Evolutionary conservation across 495 filamentous ascomycete genomes (phyloP).

Genomic region (Parathielavia hyrcaniae): DNA sequence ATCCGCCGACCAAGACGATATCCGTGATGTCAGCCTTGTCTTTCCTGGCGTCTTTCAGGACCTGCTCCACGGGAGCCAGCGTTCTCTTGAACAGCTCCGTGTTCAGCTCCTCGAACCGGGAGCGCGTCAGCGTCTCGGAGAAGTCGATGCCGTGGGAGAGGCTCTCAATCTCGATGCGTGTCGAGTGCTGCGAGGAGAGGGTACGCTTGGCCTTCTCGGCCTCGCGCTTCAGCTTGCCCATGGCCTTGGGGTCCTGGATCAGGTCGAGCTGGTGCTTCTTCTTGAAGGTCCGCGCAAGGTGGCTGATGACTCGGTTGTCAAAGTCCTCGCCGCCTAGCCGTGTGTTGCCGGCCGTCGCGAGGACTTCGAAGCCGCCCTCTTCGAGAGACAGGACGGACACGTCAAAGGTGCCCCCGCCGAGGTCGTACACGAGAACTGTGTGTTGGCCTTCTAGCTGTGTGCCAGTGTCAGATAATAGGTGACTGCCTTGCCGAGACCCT

Average conservation of each 20-base stretch:
- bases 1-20: constrained; percentile 82
- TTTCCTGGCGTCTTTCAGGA: constrained; percentile 75
- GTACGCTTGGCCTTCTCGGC: constrained; percentile 98
- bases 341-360: constrained; percentile 92
- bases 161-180: constrained; percentile 89
- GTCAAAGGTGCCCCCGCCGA: constrained; percentile 99
- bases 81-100: constrained; percentile 92
- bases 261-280: constrained; percentile 66
- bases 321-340: constrained; percentile 98
- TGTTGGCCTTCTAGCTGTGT: constrained; percentile 57
- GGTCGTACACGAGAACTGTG: constrained; percentile 89
- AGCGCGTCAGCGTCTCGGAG: constrained; percentile 88
- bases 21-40: constrained; percentile 74
- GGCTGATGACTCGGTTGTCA: constrained; percentile 86
- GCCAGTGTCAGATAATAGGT: neutral
- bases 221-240: constrained; percentile 97
- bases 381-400: constrained; percentile 92
- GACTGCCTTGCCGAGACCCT: neutral
- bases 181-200: constrained; percentile 89
- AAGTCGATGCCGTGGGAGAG: constrained; percentile 91
- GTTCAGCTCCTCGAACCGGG: constrained; percentile 96
- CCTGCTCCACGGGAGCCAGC: constrained; percentile 89
- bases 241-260: constrained; percentile 83
- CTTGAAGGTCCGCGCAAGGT: constrained; percentile 88
- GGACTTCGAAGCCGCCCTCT: constrained; percentile 86